phyloP scores from a whole-genome alignment of 2,329 filamentous ascomycete genomes.

The Ilyonectria mors-panacis region DNA sequence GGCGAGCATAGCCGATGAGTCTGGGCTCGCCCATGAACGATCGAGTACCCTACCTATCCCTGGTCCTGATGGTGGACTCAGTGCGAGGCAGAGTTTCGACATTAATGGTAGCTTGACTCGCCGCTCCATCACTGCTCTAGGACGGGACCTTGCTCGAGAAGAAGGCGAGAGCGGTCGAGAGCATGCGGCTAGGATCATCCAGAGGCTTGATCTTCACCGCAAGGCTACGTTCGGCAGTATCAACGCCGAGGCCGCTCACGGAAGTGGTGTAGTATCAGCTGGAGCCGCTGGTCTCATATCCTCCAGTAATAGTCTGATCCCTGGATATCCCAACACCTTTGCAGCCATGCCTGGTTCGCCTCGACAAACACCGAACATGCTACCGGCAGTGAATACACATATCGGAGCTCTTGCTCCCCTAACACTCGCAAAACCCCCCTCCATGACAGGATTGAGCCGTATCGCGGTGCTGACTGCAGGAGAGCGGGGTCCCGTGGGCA shows the following conservation, averaged over 20 bases:
- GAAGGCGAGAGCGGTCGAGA: slow-evolving; percentile 84
- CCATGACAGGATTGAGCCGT: slow-evolving; percentile 88
- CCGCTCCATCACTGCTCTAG: slow-evolving; percentile 70
- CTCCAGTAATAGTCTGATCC: slow-evolving; percentile 84
- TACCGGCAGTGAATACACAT: slow-evolving; percentile 61
- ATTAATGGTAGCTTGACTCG: slow-evolving; percentile 65
- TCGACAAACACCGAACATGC: slow-evolving; percentile 49
- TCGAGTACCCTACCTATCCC: slow-evolving; percentile 75
- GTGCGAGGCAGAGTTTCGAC: slow-evolving; percentile 81
- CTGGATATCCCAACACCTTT: slow-evolving; percentile 64
- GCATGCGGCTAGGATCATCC: slow-evolving; percentile 90
- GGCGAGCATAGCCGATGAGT: slow-evolving; percentile 67
- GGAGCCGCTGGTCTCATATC: slow-evolving; percentile 91
- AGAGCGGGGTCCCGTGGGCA: slow-evolving; percentile 79
- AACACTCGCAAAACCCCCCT: slow-evolving; percentile 87
- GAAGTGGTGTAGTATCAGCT: slow-evolving; percentile 60
- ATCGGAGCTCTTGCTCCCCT: slow-evolving; percentile 81
- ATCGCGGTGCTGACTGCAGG: slow-evolving; percentile 85
- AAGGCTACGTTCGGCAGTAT: slow-evolving; percentile 74
- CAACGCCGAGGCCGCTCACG: slow-evolving; percentile 56
- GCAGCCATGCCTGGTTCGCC: slow-evolving; percentile 46
- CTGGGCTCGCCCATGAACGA: slow-evolving; percentile 65
- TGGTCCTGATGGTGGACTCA: slow-evolving; percentile 68
- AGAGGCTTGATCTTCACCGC: slow-evolving; percentile 91
- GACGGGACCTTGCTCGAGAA: slow-evolving; percentile 66